Percentiles rank a stretch among this genome's conserved stretches.
Conservation (phyloP, 2,329 filamentous ascomycete species). For the Leptographium galeiforme region DNA sequence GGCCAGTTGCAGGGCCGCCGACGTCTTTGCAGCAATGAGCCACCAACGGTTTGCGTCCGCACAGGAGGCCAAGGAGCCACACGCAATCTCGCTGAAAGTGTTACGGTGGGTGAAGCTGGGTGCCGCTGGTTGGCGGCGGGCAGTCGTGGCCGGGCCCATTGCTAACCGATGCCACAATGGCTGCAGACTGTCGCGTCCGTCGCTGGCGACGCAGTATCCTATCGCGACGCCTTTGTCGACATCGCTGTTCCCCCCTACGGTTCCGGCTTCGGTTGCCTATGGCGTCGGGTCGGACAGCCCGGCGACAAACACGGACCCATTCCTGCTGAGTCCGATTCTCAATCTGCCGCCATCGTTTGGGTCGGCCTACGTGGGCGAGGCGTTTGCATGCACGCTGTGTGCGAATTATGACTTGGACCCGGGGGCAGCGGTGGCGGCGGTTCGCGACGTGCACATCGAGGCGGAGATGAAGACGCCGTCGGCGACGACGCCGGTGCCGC, state of each 20-base stretch:
- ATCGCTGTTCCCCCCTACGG: conserved; percentile 31
- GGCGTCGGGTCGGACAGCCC: conserved; percentile 14
- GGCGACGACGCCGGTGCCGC: conserved; percentile 32
- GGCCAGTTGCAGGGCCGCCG: neutral
- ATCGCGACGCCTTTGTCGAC: conserved; percentile 32
- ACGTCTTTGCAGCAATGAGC: conserved; percentile 34
- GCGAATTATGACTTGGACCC: conserved; percentile 67
- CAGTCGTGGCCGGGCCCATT: neutral
- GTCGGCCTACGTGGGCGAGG: conserved; percentile 89
- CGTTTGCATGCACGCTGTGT: conserved; percentile 86
- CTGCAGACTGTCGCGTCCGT: conserved; percentile 60
- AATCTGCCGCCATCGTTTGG: conserved; percentile 86
- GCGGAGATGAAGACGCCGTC: conserved; percentile 91
- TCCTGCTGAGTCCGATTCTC: conserved; percentile 51
- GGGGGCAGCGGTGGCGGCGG: conserved; percentile 26
- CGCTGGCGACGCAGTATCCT: conserved; percentile 58
- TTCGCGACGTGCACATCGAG: conserved; percentile 68
- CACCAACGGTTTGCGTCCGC: conserved; percentile 42
- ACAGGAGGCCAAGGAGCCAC: conserved; percentile 57
- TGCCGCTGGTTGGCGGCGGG: too few relatives aligned
- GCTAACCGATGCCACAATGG: neutral
- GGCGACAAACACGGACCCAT: conserved; percentile 35
- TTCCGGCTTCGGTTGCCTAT: conserved; percentile 63
- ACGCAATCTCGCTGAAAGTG: conserved; percentile 67
- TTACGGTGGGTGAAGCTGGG: conserved; percentile 36